phyloP scores from a whole-genome alignment of 2,329 filamentous ascomycete genomes.

The Elsinoe australis region DNA sequence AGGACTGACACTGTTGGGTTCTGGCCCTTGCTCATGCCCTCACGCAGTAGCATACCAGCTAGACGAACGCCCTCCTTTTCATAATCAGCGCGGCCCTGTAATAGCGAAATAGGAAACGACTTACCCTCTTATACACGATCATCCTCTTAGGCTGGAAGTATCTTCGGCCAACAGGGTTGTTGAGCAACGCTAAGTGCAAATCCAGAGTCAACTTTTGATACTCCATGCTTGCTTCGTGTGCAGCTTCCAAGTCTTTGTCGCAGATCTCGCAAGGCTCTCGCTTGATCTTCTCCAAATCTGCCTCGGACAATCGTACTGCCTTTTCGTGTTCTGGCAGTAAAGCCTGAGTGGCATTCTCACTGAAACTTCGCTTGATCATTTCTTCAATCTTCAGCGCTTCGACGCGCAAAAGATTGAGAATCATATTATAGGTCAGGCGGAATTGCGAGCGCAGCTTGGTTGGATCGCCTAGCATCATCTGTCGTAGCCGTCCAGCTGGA shows the following conservation, averaged over 20 bases:
- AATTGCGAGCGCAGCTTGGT: conserved; percentile 95
- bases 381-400: conserved; percentile 98
- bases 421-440: conserved; percentile 98
- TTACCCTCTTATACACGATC: conserved; percentile 63
- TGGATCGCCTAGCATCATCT: conserved; percentile 93
- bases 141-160: conserved; percentile 70
- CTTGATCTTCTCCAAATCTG: conserved; percentile 83
- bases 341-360: conserved; percentile 93
- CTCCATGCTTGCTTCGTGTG: conserved; percentile 73
- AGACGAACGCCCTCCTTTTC: conserved; percentile 70
- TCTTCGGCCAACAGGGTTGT: conserved; percentile 73
- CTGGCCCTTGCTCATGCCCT: conserved; percentile 60
- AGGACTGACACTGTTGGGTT: conserved; percentile 68
- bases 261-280: conserved; percentile 76
- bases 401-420: conserved; percentile 85
- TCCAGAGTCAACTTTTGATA: conserved; percentile 73
- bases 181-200: conserved; percentile 66
- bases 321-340: conserved; percentile 92
- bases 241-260: conserved; percentile 68
- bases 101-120: not conserved
- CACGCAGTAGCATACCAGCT: conserved; percentile 68
- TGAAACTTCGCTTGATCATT: conserved; percentile 99
- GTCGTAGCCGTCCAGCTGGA: conserved; percentile 69
- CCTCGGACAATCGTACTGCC: conserved; percentile 83
- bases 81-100: not conserved